These are phyloP conservation scores for Hemisphaericaspora subhashii DNA, from an alignment of 1,139 yeast species.

Conservation along the genomic window DNA sequence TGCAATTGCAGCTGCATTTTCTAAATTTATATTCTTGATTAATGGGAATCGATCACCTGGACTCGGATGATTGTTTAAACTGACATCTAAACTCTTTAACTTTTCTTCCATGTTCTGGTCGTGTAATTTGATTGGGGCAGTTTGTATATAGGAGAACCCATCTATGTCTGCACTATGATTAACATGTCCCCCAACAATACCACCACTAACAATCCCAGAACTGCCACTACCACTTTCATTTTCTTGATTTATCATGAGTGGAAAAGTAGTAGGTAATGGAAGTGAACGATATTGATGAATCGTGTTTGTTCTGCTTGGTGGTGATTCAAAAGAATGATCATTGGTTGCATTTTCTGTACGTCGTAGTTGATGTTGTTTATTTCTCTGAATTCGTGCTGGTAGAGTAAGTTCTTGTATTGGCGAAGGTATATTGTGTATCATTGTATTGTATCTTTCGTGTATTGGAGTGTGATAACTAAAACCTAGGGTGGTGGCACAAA, in stretches of 20 bases:
- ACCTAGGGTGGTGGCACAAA: conserved; percentile 1
- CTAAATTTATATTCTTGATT: not conserved
- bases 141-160: conserved; percentile 5
- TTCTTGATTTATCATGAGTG: not conserved
- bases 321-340: not conserved
- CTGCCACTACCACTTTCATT: not conserved
- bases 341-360: not conserved
- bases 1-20: not conserved
- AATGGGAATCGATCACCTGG: conserved; percentile 1
- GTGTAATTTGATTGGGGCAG: conserved; percentile 8
- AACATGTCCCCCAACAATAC: too few species aligned
- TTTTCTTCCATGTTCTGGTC: conserved; percentile 10
- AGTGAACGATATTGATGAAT: not conserved
- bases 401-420: not conserved
- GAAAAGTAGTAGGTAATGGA: not conserved
- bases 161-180: not conserved
- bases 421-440: not conserved
- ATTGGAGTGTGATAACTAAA: too few species aligned
- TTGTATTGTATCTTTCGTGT: too few species aligned
- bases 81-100: not conserved
- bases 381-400: too few species aligned
- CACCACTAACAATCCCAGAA: too few species aligned
- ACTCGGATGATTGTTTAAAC: conserved; percentile 5
- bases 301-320: not conserved
- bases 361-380: too few species aligned